A percentile compares a stretch with the other conserved stretches of the same genome.
Evolutionary conservation across 2,329 filamentous ascomycete species (phyloP).

Genomic region (Neonectria faginata): DNA sequence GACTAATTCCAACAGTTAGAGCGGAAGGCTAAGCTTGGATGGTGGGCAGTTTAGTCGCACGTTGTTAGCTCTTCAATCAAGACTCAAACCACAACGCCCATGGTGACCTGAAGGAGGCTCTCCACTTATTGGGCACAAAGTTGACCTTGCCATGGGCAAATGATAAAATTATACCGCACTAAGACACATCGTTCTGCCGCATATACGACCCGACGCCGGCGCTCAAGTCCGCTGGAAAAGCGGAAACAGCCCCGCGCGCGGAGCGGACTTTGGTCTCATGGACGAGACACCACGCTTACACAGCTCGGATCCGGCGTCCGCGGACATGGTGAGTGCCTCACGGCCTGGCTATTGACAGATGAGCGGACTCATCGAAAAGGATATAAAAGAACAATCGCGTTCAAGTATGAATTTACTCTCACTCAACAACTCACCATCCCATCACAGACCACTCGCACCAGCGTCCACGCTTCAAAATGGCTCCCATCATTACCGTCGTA

Average conservation of each 20-base stretch:
- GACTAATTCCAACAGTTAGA: no score
- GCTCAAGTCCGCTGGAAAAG: background rate
- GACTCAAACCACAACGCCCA: no score
- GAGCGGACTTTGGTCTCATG: background rate
- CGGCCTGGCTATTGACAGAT: background rate
- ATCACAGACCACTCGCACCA: background rate
- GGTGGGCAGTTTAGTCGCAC: no score
- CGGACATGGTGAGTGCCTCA: background rate
- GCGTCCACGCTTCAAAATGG: conserved; percentile 38
- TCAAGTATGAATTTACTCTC: background rate
- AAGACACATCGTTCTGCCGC: background rate
- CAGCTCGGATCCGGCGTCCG: background rate
- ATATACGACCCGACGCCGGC: background rate
- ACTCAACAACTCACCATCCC: no score
- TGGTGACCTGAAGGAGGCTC: no score
- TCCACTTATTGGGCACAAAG: no score
- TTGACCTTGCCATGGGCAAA: no score
- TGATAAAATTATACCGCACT: background rate
- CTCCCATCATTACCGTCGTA: conserved; percentile 47
- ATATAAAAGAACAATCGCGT: background rate
- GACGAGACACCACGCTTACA: background rate
- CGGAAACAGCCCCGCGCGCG: background rate
- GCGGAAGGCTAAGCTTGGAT: no score
- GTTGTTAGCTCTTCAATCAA: no score
- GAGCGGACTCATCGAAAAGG: no score